Evolutionary conservation across 345 rosid species (phyloP).

Genomic region (Alliaria petiolata): DNA sequence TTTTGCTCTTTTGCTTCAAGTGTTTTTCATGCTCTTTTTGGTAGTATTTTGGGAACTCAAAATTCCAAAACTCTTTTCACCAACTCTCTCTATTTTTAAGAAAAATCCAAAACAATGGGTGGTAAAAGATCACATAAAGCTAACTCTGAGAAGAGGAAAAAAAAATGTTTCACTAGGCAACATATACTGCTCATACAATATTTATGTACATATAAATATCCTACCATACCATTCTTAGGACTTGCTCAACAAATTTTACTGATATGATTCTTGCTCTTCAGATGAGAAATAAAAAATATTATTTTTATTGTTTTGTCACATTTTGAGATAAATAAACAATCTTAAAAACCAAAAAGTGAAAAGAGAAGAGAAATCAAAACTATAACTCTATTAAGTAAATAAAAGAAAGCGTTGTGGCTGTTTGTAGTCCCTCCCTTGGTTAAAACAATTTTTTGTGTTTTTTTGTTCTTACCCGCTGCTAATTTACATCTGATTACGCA

Average conservation of each 20-base stretch:
- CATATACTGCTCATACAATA: not conserved
- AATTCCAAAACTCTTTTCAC: slow-evolving; percentile 16
- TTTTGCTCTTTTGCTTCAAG: slow-evolving; percentile 15
- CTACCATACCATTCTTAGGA: too few species aligned
- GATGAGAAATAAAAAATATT: too few species aligned
- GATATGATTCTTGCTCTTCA: not conserved
- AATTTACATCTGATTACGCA: too few species aligned
- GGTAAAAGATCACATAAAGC: slow-evolving; percentile 1
- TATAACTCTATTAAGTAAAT: too few species aligned
- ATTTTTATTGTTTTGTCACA: too few species aligned
- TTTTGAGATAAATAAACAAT: too few species aligned
- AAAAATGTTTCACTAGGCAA: not conserved
- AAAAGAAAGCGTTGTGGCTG: too few species aligned
- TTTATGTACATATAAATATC: not conserved
- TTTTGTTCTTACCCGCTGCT: too few species aligned
- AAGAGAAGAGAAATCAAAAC: too few species aligned
- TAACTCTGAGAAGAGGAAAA: not conserved
- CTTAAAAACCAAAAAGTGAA: not conserved
- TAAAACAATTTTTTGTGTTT: too few species aligned
- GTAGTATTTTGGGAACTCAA: slow-evolving; percentile 2
- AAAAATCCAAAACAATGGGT: not conserved
- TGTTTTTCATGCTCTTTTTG: not conserved
- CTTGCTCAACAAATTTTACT: not conserved
- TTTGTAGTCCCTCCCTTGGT: too few species aligned
- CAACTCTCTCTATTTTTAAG: slow-evolving; percentile 8